Evolutionary conservation across 1,139 yeast genomes (phyloP).

Genomic region (Hyphopichia fennica): DNA sequence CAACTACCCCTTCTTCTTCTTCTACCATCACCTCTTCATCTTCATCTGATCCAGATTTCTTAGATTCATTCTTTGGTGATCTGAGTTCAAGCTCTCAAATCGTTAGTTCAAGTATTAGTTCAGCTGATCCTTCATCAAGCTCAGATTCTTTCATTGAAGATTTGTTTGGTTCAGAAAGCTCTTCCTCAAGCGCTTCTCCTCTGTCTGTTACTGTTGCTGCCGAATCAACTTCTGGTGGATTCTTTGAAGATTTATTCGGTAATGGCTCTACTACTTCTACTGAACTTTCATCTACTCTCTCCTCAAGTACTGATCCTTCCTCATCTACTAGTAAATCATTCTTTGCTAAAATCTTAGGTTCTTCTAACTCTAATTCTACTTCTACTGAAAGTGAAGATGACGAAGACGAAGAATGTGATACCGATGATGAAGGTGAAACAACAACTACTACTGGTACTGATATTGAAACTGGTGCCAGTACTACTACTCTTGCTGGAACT

Average conservation of each 20-base stretch:
- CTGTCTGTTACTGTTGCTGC: conserved; percentile 1
- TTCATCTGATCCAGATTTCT: conserved; percentile 2
- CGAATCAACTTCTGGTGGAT: conserved; percentile 2
- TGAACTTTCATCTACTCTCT: background rate
- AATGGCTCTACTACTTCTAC: conserved; percentile 5
- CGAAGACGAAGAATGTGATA: conserved; percentile 4
- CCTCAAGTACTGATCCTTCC: conserved; percentile 7
- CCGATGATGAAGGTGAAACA: background rate
- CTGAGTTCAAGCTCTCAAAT: conserved; percentile 4
- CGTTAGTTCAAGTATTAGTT: conserved; percentile 6
- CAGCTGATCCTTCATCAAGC: background rate
- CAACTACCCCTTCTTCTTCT: background rate
- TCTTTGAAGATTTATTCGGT: conserved; percentile 5
- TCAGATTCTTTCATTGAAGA: conserved; percentile 2
- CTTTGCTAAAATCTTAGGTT: conserved; percentile 6
- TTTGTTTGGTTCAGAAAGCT: conserved; percentile 5
- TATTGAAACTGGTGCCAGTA: background rate
- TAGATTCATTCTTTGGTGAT: conserved; percentile 3
- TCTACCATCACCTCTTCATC: conserved; percentile 3
- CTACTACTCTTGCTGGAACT: conserved; percentile 9
- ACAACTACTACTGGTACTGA: too few relatives aligned
- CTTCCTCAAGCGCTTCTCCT: conserved; percentile 5
- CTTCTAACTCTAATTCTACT: conserved; percentile 3
- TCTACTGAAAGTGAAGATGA: background rate
- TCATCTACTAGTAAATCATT: conserved; percentile 3